Evolutionary conservation across 768 basidiomycete species (phyloP).

Genomic region (Trametes punicea): DNA sequence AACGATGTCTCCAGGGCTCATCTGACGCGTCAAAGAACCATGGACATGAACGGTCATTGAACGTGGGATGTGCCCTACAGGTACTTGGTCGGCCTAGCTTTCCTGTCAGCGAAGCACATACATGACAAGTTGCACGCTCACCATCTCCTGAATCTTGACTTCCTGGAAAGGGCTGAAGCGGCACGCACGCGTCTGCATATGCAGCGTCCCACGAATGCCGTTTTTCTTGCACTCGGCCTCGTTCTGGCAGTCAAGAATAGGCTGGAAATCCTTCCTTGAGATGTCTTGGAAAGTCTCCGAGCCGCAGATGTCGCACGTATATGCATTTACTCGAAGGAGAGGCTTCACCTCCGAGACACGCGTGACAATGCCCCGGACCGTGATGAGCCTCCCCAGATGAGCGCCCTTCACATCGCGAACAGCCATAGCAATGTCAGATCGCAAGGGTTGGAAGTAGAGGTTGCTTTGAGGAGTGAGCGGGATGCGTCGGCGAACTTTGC

Average conservation of each 20-base stretch:
- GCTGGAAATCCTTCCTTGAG: conserved; percentile 84
- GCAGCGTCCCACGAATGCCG: conserved; percentile 80
- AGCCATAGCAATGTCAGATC: conserved; percentile 73
- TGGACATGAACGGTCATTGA: conserved; percentile 97
- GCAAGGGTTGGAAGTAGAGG: conserved; percentile 88
- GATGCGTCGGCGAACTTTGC: neutral
- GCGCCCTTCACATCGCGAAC: conserved; percentile 87
- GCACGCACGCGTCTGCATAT: conserved; percentile 98
- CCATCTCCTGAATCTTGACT: conserved; percentile 99
- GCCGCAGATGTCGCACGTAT: conserved; percentile 97
- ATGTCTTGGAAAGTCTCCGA: conserved; percentile 99
- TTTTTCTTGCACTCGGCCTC: conserved; percentile 83
- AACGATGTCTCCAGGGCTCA: conserved; percentile 96
- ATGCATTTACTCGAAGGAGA: conserved; percentile 93
- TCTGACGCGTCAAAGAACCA: conserved; percentile 81
- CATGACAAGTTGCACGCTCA: conserved; percentile 30
- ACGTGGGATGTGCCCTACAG: conserved; percentile 97
- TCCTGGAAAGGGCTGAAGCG: conserved; percentile 98
- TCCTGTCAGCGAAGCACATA: neutral
- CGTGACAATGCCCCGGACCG: conserved; percentile 95
- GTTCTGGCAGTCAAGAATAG: conserved; percentile 86
- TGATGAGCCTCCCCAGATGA: conserved; percentile 91
- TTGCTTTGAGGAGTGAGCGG: conserved; percentile 53
- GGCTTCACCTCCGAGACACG: conserved; percentile 99
- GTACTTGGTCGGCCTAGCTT: conserved; percentile 88